Evolutionary conservation across 495 filamentous ascomycete species (phyloP), one percentile per base, ranked within the genome.

Genomic region (Chlorociboria aeruginascens): DNA sequence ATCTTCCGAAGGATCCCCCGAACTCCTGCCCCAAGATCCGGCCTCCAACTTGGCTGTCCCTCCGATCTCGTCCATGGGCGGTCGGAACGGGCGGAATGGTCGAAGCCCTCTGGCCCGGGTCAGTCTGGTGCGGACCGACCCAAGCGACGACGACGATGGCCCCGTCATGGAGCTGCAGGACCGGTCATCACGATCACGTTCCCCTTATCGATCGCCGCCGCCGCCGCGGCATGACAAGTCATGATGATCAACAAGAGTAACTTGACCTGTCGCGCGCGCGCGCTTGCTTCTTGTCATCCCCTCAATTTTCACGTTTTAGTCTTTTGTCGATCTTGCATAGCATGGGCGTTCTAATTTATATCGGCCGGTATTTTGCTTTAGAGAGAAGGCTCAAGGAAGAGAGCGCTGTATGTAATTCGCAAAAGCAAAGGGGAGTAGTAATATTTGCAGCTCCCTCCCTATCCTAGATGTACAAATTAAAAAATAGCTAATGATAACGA

Each of bases 31-130:
- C 12, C 29, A 11, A 7, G 10, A 11, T n/a, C 8, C 32, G 13
- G 14, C 31, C 20, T 9, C 31, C 6, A 36, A 10, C 30, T 17
- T 44, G 11, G 25, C 38, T 11, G 40, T 46, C 8, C 42, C 48
- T 32, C 48, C 35, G 28, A 8, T 32, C 1, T 31, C 28, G n/a
- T 38, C 43, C 8, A 45, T n/a, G 7, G 17, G 40, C 12, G 29
- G 33, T 33, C 12, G 40, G 14, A 51, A 33, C 25, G 29, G 33
- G 25, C 12, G 40, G 14, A 51, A 33, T 33, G 49, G 42, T 9
- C 9, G 43, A 46, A 51, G 49, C 28, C 49, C 49, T 17, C 16
- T 51, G 11, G 43, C 34, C 9, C 13, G 42, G 3, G 41, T 33
- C 10, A 51, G 37, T 16, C 14, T 46, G 8, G 17, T 45, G 10